phyloP scores from a whole-genome alignment of 2,329 filamentous ascomycete genomes.

The Phoma herbarum region DNA sequence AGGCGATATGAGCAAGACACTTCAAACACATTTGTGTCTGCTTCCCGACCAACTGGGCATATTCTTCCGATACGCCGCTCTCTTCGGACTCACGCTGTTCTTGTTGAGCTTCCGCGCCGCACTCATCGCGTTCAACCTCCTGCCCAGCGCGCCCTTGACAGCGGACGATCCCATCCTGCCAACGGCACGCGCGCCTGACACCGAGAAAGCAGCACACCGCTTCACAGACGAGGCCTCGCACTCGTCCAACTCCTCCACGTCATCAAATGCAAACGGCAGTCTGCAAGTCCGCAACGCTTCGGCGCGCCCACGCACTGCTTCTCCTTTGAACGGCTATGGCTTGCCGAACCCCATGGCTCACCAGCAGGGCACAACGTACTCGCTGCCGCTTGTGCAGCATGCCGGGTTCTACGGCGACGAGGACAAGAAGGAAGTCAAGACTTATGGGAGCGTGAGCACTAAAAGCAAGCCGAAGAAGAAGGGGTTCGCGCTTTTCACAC shows the following conservation, averaged over 20 bases:
- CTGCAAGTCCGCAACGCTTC: constrained; percentile 42
- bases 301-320: constrained; percentile 39
- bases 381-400: constrained; percentile 52
- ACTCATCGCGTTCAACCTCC: constrained; percentile 36
- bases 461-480: constrained; percentile 47
- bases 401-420: constrained; percentile 51
- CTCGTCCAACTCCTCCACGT: constrained; percentile 45
- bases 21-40: constrained; percentile 90
- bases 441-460: constrained; percentile 32
- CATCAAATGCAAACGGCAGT: constrained; percentile 29
- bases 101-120: constrained; percentile 58
- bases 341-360: constrained; percentile 28
- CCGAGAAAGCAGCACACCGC: constrained; percentile 5
- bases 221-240: constrained; percentile 9
- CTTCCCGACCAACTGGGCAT: constrained; percentile 87
- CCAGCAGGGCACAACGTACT: constrained; percentile 28
- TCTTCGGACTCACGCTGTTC: constrained; percentile 64
- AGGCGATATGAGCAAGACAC: constrained; percentile 62
- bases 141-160: background rate
- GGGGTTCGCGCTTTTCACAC: constrained; percentile 58
- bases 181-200: constrained; percentile 25
- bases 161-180: constrained; percentile 41
- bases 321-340: constrained; percentile 46
- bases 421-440: constrained; percentile 32
- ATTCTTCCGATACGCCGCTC: constrained; percentile 78